phyloP scores from a whole-genome alignment of 2,329 filamentous ascomycete species.

The Paramyrothecium roridum region DNA sequence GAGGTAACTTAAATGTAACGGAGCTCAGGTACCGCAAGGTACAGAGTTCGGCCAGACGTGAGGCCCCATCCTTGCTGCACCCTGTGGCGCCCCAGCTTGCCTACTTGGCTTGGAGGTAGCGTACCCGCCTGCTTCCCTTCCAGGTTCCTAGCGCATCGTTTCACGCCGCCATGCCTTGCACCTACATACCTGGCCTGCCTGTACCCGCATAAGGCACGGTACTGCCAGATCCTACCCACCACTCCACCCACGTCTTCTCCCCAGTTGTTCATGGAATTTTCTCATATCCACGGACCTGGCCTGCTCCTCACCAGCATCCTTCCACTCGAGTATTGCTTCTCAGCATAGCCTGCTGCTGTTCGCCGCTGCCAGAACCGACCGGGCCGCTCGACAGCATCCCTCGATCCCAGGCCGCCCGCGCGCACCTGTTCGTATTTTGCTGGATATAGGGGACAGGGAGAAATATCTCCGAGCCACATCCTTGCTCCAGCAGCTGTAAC shows the following conservation, averaged over 20 bases:
- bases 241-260: not conserved
- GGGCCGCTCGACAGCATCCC: no score
- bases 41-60: not conserved
- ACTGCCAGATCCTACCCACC: not conserved
- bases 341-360: not conserved
- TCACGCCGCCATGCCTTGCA: not conserved
- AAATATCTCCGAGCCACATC: not conserved
- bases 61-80: not conserved
- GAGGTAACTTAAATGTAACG: no score
- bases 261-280: not conserved
- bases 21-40: not conserved
- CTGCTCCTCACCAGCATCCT: not conserved
- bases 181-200: not conserved
- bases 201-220: not conserved
- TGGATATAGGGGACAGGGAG: not conserved
- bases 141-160: not conserved
- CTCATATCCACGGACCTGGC: not conserved
- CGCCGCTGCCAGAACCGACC: no score
- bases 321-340: not conserved
- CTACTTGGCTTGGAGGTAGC: not conserved
- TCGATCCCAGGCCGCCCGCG: no score
- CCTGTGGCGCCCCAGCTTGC: not conserved
- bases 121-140: not conserved
- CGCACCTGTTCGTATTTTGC: not conserved
- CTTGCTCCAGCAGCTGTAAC: not conserved